A percentile compares a stretch with the other conserved stretches of the same genome.
These are phyloP conservation scores for Rhodotorula sp. DNA, from an alignment of 1,284 basidiomycete species.

Conservation along the genomic window DNA sequence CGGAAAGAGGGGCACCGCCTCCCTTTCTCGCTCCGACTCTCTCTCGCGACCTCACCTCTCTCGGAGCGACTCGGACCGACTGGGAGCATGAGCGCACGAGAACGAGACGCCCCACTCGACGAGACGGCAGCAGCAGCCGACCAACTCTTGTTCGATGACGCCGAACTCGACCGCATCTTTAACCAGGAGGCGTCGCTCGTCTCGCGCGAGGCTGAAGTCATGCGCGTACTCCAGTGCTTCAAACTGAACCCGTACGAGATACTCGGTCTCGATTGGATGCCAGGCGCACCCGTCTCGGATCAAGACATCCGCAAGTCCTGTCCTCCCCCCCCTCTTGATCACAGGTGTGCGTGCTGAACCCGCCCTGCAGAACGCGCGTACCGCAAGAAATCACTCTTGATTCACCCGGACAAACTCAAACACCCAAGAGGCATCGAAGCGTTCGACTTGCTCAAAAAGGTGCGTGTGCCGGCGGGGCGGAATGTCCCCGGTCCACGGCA, in stretches of 20 bases:
- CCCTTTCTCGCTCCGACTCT: too few relatives aligned
- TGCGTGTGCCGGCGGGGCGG: constrained; percentile 27
- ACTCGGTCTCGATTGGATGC: constrained; percentile 53
- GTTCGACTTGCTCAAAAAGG: constrained; percentile 59
- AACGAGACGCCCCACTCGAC: neutral
- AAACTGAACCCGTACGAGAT: constrained; percentile 60
- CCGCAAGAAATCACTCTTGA: constrained; percentile 57
- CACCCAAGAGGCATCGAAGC: constrained; percentile 57
- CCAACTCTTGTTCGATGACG: constrained; percentile 16
- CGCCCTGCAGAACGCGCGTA: constrained; percentile 52
- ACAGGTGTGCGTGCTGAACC: too few relatives aligned
- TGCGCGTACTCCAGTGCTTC: constrained; percentile 56
- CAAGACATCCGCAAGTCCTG: constrained; percentile 49
- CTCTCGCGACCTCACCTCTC: too few relatives aligned
- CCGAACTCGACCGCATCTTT: constrained; percentile 40
- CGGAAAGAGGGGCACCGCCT: too few relatives aligned
- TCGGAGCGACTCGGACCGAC: too few relatives aligned
- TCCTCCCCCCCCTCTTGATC: neutral
- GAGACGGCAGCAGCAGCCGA: neutral
- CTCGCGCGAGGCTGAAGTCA: constrained; percentile 46
- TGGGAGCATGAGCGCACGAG: too few relatives aligned
- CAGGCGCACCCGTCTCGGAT: constrained; percentile 46
- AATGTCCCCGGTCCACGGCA: neutral
- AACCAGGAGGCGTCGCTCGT: constrained; percentile 37
- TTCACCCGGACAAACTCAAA: constrained; percentile 60